Evolutionary conservation across 2,329 filamentous ascomycete species (phyloP), one percentile per base, ranked within the genome.

Genomic region (Fusarium kyushuense): DNA sequence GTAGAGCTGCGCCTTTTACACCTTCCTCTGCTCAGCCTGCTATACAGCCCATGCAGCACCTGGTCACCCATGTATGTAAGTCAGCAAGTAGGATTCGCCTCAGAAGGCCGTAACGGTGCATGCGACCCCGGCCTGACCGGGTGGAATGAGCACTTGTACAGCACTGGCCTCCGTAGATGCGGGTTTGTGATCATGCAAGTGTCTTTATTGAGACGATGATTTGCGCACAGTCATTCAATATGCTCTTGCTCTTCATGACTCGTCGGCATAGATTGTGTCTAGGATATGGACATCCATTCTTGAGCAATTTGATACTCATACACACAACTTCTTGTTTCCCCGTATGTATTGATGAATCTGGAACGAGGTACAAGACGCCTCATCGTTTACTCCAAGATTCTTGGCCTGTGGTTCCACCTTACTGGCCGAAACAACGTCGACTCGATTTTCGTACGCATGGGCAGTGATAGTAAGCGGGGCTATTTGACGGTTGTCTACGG

Each of bases 151-250:
- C 68, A 70, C 65, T 64, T 61, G 59, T 69, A 69, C 67, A 57
- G 42, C 54, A 64, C 65, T 70, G 67, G 69, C 53, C 70, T 51
- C 58, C 61, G 60, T 68, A 38, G 60, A 70, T 61, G 61, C 43
- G 58, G 70, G 63, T 70, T 62, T 66, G 60, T 74, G 72, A 73
- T 73, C 70, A 74, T 74, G 72, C 72, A 73, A 62, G 66, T 71
- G 66, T 58, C 66, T 73, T 62, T 43, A 57, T 70, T 58, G 36
- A 70, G 61, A 62, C 43, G 62, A 68, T 51, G 63, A 61, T 63
- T 41, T 58, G 36, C 38, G 49, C 45, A 63, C 40, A 65, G 54
- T 48, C 67, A 49, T 55, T 51, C 38, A 58, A 63, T 59, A 51
- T 48, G 30, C 35, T 51, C 41, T 56, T 45, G 40, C 42, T 29